Evolutionary conservation across 164 flowering plant species (phyloP).

Genomic region (Stephania cephalantha): DNA sequence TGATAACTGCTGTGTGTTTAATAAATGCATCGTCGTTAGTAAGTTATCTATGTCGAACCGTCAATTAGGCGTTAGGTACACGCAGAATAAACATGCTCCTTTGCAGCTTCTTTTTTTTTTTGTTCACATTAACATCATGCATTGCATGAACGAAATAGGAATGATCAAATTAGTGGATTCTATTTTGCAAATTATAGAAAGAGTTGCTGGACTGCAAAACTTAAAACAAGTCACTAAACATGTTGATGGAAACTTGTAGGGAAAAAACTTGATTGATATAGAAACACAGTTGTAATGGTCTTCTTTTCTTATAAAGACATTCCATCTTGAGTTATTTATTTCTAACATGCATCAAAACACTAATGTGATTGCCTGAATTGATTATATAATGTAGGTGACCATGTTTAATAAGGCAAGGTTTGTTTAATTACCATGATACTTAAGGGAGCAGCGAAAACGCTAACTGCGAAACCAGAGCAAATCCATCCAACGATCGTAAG

Average conservation of each 20-base stretch:
- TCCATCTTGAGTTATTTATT: background rate
- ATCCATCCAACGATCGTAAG: slow-evolving; percentile 53
- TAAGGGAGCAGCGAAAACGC: slow-evolving; percentile 72
- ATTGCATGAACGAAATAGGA: background rate
- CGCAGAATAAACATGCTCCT: too few species aligned
- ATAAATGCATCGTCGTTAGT: too few species aligned
- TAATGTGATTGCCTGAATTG: background rate
- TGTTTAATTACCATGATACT: slow-evolving; percentile 48
- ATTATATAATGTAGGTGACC: background rate
- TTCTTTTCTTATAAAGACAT: background rate
- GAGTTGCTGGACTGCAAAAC: background rate
- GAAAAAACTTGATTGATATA: background rate
- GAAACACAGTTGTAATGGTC: background rate
- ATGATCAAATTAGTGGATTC: background rate
- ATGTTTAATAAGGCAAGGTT: background rate
- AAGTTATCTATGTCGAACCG: too few species aligned
- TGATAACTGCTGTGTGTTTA: too few species aligned
- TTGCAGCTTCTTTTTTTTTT: too few species aligned
- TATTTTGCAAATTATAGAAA: background rate
- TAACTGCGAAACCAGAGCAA: slow-evolving; percentile 46
- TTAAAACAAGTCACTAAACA: background rate
- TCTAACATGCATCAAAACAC: too few species aligned
- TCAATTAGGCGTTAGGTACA: too few species aligned
- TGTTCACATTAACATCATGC: too few species aligned
- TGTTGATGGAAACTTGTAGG: background rate